A percentile compares a stretch with the other conserved stretches of the same genome.
Evolutionary conservation across 2,329 filamentous ascomycete species (phyloP).

Genomic region (Aspergillus melleus): DNA sequence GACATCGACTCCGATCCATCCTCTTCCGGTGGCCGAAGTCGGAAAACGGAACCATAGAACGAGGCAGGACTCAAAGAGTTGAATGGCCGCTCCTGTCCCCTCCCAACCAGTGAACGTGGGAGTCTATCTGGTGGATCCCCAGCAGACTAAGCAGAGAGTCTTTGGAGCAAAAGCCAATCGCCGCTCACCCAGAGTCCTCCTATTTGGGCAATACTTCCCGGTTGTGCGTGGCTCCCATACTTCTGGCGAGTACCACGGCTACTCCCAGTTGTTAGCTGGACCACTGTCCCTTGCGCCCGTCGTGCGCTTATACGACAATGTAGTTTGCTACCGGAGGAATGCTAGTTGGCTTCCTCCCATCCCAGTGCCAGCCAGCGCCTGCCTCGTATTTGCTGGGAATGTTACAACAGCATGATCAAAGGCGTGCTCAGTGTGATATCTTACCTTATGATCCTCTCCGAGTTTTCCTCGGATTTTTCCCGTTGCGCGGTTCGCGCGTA

Average conservation of each 20-base stretch:
- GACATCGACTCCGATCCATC: slow-evolving; percentile 14
- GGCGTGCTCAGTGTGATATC: too few relatives aligned
- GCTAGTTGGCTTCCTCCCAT: neutral
- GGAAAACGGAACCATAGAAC: slow-evolving; percentile 11
- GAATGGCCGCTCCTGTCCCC: neutral
- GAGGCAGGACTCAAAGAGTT: neutral
- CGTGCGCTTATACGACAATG: neutral
- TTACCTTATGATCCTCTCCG: too few relatives aligned
- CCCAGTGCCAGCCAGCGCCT: too few relatives aligned
- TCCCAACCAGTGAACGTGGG: neutral
- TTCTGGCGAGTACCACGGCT: neutral
- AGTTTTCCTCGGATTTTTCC: slow-evolving; percentile 4
- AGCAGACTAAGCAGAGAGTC: neutral
- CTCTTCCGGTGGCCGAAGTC: slow-evolving; percentile 15
- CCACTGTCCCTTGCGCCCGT: neutral
- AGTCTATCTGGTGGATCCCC: neutral
- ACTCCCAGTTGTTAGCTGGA: too few relatives aligned
- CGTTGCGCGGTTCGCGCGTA: slow-evolving; percentile 16
- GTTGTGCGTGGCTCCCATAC: neutral
- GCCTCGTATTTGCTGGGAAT: neutral
- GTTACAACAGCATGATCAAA: neutral
- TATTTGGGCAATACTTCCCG: neutral
- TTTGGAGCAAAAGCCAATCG: neutral
- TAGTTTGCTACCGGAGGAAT: neutral
- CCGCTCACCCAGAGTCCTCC: neutral